A percentile compares a stretch with the other conserved stretches of the same genome.
phyloP scores from a whole-genome alignment of 768 basidiomycete species.

The Sarcodon sp. region DNA sequence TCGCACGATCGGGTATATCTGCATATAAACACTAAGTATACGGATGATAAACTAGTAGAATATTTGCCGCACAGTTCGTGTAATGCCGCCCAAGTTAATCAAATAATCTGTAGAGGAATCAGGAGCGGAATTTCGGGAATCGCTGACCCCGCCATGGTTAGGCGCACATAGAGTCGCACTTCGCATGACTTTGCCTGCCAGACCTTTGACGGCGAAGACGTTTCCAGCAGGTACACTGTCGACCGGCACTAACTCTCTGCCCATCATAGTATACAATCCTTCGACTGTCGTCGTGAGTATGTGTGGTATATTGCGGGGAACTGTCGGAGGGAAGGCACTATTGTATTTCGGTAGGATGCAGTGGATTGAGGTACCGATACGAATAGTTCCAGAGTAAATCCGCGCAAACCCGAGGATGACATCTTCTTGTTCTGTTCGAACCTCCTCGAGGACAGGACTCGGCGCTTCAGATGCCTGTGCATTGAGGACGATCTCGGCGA shows the following conservation, averaged over 20 bases:
- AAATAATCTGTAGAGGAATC: slow-evolving; percentile 30
- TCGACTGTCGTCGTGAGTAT: slow-evolving; percentile 49
- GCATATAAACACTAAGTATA: slow-evolving; percentile 1
- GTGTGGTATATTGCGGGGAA: slow-evolving; percentile 58
- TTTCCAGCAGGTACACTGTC: slow-evolving; percentile 81
- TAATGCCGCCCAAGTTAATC: slow-evolving; percentile 73
- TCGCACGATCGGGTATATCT: slow-evolving; percentile 87
- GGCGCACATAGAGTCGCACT: slow-evolving; percentile 84
- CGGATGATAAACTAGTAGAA: neutral
- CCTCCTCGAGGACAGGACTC: slow-evolving; percentile 6
- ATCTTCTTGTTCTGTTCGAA: slow-evolving; percentile 27
- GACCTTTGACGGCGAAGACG: slow-evolving; percentile 83
- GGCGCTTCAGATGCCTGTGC: slow-evolving; percentile 4
- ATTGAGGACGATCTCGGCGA: slow-evolving; percentile 1
- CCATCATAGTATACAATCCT: slow-evolving; percentile 95
- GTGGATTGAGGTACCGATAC: slow-evolving; percentile 46
- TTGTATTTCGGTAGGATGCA: slow-evolving; percentile 86
- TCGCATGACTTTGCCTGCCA: slow-evolving; percentile 84
- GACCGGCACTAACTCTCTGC: slow-evolving; percentile 80
- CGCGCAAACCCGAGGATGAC: slow-evolving; percentile 86
- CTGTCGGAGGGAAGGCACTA: slow-evolving; percentile 39
- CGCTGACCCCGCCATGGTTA: slow-evolving; percentile 25
- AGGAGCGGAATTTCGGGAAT: slow-evolving; percentile 11
- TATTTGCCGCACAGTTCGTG: slow-evolving; percentile 35
- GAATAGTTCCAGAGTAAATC: slow-evolving; percentile 81